A percentile compares a stretch with the other conserved stretches of the same genome.
phyloP scores from a whole-genome alignment of 257 asterid genomes.

The Solanum chiquidenum region DNA sequence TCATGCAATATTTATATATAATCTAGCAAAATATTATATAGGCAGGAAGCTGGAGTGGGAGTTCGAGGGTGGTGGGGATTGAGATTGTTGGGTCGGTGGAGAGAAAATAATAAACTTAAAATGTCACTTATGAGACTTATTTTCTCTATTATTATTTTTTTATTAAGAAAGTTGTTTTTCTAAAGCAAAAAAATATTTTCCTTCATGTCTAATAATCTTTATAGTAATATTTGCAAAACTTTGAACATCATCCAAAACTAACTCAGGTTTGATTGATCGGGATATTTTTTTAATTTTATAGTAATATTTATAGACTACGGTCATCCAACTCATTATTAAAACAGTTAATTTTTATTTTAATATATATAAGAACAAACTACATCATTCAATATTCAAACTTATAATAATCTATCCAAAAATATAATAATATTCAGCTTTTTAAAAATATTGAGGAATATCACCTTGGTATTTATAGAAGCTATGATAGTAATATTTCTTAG shows the following conservation, averaged over 20 bases:
- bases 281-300: too few relatives aligned
- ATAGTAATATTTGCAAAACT: background rate
- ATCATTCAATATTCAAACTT: background rate
- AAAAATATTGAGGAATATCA: background rate
- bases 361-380: too few relatives aligned
- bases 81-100: accelerated
- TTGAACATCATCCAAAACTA: background rate
- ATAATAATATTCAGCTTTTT: background rate
- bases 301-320: background rate
- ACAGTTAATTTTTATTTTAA: too few relatives aligned
- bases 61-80: background rate
- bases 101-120: accelerated
- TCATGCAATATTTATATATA: too few relatives aligned
- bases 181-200: too few relatives aligned
- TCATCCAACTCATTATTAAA: background rate
- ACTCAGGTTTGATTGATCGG: too few relatives aligned
- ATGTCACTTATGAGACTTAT: background rate
- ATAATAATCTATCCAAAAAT: background rate
- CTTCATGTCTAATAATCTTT: background rate
- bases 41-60: background rate
- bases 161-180: too few relatives aligned
- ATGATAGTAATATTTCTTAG: background rate
- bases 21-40: too few relatives aligned
- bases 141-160: too few relatives aligned
- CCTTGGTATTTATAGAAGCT: background rate